Percentiles rank a stretch among this genome's conserved stretches.
phyloP scores from a whole-genome alignment of 2,329 filamentous ascomycete species.

The Elsinoe perseae region DNA sequence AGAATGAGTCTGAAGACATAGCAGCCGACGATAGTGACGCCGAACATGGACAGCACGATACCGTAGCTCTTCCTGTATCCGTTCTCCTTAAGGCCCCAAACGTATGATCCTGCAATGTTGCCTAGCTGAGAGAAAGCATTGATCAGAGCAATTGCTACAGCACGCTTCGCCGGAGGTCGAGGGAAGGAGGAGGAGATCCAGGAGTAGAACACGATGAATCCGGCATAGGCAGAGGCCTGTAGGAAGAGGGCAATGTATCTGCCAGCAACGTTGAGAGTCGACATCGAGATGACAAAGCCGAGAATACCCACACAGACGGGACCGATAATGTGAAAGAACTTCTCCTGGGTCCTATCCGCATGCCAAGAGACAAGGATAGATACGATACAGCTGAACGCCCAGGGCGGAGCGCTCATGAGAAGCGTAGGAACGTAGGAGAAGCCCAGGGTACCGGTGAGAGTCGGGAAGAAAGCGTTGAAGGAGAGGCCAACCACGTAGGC shows the following conservation, averaged over 20 bases:
- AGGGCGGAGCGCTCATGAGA: conserved; percentile 29
- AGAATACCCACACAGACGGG: conserved; percentile 48
- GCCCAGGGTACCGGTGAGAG: conserved; percentile 32
- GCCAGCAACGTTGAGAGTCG: conserved; percentile 47
- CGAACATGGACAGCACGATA: conserved; percentile 59
- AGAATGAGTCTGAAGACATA: conserved; percentile 22
- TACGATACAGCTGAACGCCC: conserved; percentile 25
- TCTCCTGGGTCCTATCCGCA: conserved; percentile 25
- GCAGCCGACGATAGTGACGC: conserved; percentile 48
- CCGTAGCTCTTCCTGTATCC: conserved; percentile 58
- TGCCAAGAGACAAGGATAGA: conserved; percentile 19
- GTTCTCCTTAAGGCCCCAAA: conserved; percentile 53
- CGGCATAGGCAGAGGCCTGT: conserved; percentile 51
- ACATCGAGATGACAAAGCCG: conserved; percentile 55
- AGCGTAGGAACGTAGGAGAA: conserved; percentile 32
- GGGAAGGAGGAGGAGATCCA: conserved; percentile 42
- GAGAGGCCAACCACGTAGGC: conserved; percentile 15
- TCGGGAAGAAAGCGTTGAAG: conserved; percentile 30
- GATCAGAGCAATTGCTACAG: conserved; percentile 26
- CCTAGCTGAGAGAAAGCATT: conserved; percentile 26
- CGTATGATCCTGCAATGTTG: conserved; percentile 49
- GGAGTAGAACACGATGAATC: conserved; percentile 50
- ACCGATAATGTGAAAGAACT: conserved; percentile 53
- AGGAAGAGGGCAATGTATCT: conserved; percentile 56
- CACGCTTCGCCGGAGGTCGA: conserved; percentile 26